These are phyloP conservation scores for Panellus pusillus DNA, from an alignment of 768 basidiomycete species.

Conservation along the genomic window DNA sequence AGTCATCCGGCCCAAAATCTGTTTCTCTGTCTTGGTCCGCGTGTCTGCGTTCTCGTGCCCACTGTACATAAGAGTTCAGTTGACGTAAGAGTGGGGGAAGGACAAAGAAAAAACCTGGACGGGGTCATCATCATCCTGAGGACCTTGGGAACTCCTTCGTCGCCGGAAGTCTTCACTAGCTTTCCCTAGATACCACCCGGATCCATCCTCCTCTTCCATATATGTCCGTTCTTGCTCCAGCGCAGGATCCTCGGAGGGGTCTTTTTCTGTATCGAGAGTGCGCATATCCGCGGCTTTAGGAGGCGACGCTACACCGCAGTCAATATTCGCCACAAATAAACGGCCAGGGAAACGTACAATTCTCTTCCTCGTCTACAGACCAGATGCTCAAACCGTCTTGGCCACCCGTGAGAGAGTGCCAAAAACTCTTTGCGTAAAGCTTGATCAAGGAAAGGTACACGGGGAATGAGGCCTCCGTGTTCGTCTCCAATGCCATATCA, in stretches of 20 bases:
- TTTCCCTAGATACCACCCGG: conserved; percentile 77
- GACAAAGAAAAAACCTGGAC: conserved; percentile 52
- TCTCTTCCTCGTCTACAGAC: conserved; percentile 51
- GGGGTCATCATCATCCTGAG: conserved; percentile 65
- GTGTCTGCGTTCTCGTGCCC: conserved; percentile 74
- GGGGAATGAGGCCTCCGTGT: conserved; percentile 86
- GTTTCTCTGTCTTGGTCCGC: conserved; percentile 71
- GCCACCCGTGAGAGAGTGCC: conserved; percentile 78
- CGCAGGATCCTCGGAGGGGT: conserved; percentile 24
- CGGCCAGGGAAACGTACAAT: conserved; percentile 26
- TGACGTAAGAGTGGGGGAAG: not conserved
- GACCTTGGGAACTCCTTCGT: conserved; percentile 44
- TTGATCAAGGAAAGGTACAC: conserved; percentile 80
- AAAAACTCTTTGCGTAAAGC: conserved; percentile 79
- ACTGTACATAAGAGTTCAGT: conserved; percentile 39
- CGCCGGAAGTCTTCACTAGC: conserved; percentile 76
- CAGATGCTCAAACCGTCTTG: conserved; percentile 67
- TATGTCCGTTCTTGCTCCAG: conserved; percentile 36
- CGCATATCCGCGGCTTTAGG: conserved; percentile 32
- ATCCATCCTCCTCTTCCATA: conserved; percentile 58
- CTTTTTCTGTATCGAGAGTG: conserved; percentile 40
- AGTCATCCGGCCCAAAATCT: conserved; percentile 82
- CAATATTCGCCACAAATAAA: conserved; percentile 7
- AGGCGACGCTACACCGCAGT: not conserved
- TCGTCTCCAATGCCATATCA: conserved; percentile 85